Base-by-base conservation (phyloP, 1,139 yeast genomes). In the Candida tropicalis region DNA sequence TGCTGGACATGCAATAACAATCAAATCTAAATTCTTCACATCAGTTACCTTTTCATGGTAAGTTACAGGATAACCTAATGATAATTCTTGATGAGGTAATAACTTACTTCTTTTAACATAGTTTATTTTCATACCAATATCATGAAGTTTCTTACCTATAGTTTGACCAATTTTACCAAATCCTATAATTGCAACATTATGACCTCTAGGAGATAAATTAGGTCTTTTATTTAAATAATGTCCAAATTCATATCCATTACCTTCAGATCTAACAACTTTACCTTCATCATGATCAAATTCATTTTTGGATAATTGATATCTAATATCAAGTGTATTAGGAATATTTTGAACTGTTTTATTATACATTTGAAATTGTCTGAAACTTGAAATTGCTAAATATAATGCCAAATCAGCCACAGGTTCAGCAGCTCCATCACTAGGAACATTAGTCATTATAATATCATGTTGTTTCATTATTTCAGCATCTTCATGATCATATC, bases 351-450 rank as follows among this genome's bases (percentile, higher is more conserved):
- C 28, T n/a, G 27, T 20, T 50, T 72, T 62, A 41, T 69, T 66
- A 59, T 79, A 80, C 28, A 75, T 59, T 2, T 74, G 65, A 47
- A 83, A 81, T 63, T 77, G 75, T 51, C 96, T 70, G 64, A 84
- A 84, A 16, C 83, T 75, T 26, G 79, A 69, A 46, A 87, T 60
- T 0, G 87, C 66, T 51, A 82, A 70, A 56, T 70, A 77, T 38
- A 85, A 63, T 0, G 84, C 95, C 49, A 82, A 63, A 53, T 88
- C 96, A 1, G 93, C 88, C 8, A 88, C 96, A 10, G 88, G 87
- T 38, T 70, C 78, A 2, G 86, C 79, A 0, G 87, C 75, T n/a
- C 68, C 82, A 41, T 73, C 66, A 10, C 84, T 74, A 0, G 90
- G 89, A 17, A 82, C 83, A 59, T 87, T 84, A 50, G 87, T 79